Percentiles rank a stretch among this genome's conserved stretches.
phyloP scores from a whole-genome alignment of 2,329 filamentous ascomycete genomes.

The Penicillium crustosum region DNA sequence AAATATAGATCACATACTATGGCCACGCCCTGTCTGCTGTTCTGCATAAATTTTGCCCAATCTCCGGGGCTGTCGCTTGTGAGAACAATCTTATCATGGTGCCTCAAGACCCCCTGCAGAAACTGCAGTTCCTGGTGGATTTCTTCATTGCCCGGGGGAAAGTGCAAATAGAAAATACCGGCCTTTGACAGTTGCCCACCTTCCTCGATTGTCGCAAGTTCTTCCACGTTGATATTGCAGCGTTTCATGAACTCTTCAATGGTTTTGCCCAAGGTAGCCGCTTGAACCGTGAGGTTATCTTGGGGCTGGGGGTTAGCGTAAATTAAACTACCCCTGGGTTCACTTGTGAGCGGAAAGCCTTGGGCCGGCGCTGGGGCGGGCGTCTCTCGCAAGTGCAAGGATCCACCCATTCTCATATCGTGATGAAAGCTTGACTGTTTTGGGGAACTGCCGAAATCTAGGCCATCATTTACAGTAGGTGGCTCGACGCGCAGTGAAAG shows the following conservation, averaged over 20 bases:
- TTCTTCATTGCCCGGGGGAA: conserved; percentile 25
- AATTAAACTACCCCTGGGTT: neutral
- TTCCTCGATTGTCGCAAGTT: conserved; percentile 26
- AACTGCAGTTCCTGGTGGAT: conserved; percentile 29
- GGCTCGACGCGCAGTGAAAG: neutral
- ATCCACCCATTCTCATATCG: neutral
- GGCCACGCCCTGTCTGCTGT: conserved; percentile 30
- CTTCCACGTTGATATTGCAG: conserved; percentile 29
- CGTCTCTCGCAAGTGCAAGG: neutral
- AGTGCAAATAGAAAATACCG: conserved; percentile 38
- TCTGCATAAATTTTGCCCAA: conserved; percentile 38
- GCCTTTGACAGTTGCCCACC: conserved; percentile 17
- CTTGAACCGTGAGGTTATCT: neutral
- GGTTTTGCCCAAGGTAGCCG: no score
- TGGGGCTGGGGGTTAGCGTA: neutral
- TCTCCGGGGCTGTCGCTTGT: conserved; percentile 33
- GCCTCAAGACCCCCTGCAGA: conserved; percentile 25
- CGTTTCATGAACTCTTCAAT: conserved; percentile 16
- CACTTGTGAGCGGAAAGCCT: neutral
- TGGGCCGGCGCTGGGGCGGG: neutral
- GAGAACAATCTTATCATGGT: conserved; percentile 28
- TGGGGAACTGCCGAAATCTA: neutral
- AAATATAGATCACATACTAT: conserved; percentile 33
- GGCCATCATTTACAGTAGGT: neutral
- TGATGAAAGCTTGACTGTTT: neutral